phyloP scores from a whole-genome alignment of 2,329 filamentous ascomycete genomes.

The Epicoccum sorghinum region DNA sequence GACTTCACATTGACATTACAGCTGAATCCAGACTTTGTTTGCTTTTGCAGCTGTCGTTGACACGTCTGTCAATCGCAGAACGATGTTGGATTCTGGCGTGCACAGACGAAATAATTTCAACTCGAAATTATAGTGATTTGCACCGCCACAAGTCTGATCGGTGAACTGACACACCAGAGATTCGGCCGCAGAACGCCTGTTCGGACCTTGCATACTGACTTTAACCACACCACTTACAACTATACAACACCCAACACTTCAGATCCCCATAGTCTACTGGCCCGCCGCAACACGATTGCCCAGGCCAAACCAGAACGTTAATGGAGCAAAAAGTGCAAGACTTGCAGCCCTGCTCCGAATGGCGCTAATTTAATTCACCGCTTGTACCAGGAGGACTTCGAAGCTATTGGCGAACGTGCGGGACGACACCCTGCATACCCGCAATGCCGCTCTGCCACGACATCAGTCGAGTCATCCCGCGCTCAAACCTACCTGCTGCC shows the following conservation, averaged over 20 bases:
- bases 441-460: constrained; percentile 8
- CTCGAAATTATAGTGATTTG: neutral
- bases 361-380: constrained; percentile 7
- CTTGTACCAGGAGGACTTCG: neutral
- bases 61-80: neutral
- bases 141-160: constrained; percentile 14
- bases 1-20: neutral
- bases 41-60: neutral
- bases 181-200: constrained; percentile 11
- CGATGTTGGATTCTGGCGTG: neutral
- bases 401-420: constrained; percentile 10
- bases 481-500: neutral
- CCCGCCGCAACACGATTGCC: neutral
- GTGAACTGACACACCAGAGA: constrained; percentile 12
- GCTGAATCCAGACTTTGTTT: neutral
- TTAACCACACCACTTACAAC: neutral
- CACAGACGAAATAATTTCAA: neutral
- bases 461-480: constrained; percentile 4
- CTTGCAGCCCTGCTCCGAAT: neutral
- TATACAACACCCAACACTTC: neutral
- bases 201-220: constrained; percentile 4
- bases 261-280: neutral
- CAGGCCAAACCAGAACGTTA: neutral
- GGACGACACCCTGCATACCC: constrained; percentile 13
- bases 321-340: neutral